Evolutionary conservation across 2,329 filamentous ascomycete species (phyloP).

Genomic region (Lachnellula willkommii): DNA sequence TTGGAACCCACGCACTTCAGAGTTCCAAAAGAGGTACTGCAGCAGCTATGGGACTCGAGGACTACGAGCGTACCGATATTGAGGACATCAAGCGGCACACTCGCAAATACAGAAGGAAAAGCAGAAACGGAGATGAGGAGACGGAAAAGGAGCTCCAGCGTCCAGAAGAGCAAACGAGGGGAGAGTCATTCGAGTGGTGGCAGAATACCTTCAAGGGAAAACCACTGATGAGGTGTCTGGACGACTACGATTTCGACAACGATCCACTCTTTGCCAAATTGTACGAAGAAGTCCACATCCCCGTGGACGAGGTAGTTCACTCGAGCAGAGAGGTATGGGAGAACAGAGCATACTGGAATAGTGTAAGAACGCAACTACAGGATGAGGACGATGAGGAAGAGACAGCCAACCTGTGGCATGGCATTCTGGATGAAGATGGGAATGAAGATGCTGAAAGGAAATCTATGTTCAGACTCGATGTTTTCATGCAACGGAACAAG

Average conservation of each 20-base stretch:
- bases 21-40: not conserved
- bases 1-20: not conserved
- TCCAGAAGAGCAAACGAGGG: slow-evolving; percentile 1
- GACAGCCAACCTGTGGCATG: not conserved
- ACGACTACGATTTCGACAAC: slow-evolving; percentile 6
- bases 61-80: not conserved
- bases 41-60: not conserved
- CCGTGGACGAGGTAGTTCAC: not conserved
- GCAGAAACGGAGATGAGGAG: not conserved
- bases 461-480: not conserved
- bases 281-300: slow-evolving; percentile 11
- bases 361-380: slow-evolving; percentile 13
- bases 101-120: not conserved
- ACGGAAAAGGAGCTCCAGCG: not conserved
- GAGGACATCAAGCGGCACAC: not conserved
- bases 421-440: not conserved
- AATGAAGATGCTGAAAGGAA: not conserved
- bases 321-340: slow-evolving; percentile 10
- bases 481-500: not conserved
- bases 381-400: slow-evolving; percentile 2
- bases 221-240: slow-evolving; percentile 16
- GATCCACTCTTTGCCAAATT: slow-evolving; percentile 9
- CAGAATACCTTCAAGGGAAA: slow-evolving; percentile 14
- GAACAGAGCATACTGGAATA: slow-evolving; percentile 19
- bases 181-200: slow-evolving; percentile 14